Percentiles rank a stretch among this genome's conserved stretches.
phyloP scores from a whole-genome alignment of 805 yeast species.

The Saccharomyces jurei region DNA sequence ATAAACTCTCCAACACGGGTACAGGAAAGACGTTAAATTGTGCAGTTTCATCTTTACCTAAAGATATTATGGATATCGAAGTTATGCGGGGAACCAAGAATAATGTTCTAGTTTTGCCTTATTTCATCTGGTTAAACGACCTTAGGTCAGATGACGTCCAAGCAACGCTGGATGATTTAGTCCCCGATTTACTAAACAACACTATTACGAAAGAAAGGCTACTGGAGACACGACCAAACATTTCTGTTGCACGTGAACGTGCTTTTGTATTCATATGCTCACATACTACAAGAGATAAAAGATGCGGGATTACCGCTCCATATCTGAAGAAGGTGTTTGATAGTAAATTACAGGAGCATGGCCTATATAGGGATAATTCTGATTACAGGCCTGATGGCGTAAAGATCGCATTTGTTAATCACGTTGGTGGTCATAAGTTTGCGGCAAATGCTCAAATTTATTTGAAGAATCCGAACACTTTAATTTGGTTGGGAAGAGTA shows the following conservation, averaged over 20 bases:
- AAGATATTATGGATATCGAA: constrained; percentile 38
- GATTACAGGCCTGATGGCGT: constrained; percentile 75
- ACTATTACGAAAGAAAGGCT: constrained; percentile 24
- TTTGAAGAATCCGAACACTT: constrained; percentile 39
- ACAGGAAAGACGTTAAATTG: constrained; percentile 21
- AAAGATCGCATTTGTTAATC: constrained; percentile 62
- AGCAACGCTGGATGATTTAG: constrained; percentile 37
- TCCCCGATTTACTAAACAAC: constrained; percentile 34
- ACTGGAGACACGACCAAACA: constrained; percentile 17
- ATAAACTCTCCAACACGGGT: constrained; percentile 25
- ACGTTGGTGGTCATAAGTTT: constrained; percentile 93
- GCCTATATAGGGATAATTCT: constrained; percentile 63
- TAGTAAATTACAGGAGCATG: constrained; percentile 58
- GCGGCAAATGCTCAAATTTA: constrained; percentile 85
- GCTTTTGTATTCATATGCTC: constrained; percentile 73
- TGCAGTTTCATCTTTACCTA: constrained; percentile 45
- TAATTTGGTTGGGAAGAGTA: constrained; percentile 83
- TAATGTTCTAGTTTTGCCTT: constrained; percentile 63
- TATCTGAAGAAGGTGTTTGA: constrained; percentile 76
- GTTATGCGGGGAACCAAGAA: constrained; percentile 40
- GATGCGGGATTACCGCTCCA: constrained; percentile 93
- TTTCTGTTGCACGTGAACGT: constrained; percentile 34
- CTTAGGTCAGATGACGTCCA: constrained; percentile 38
- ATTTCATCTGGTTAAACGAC: constrained; percentile 59
- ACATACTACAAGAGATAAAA: constrained; percentile 82